Base-by-base conservation (phyloP, 495 filamentous ascomycete genomes). In the Penicillium maclennaniae region DNA sequence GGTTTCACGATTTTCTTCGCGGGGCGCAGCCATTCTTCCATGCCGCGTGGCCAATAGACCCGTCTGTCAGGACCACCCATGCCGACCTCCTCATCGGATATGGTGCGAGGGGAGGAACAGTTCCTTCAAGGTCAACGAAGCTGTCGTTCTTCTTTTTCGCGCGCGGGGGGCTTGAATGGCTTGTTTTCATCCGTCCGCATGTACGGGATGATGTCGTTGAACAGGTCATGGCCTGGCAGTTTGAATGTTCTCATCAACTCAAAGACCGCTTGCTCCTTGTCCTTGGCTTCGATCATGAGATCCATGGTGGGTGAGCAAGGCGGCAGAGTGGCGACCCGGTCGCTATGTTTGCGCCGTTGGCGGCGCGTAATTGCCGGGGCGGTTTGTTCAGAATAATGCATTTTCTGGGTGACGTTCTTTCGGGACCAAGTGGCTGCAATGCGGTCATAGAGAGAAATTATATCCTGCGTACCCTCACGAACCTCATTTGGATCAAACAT, bases 251-350 rank as follows among this genome's bases (percentile, higher is more conserved):
- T 76, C 89, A 96, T 96, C 14, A 97, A 77, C 56, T 96, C 91
- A 61, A 97, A 96, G 0, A 96, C 91, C 0, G 93, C 91, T 68
- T 97, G 93, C 68, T 98, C 93, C 69, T 97, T 98, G 61, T 96
- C 92, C 62, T 97, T 98, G 16, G 93, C 93, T 73, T 98, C 93
- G 52, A 97, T 96, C 93, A 97, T 98, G 12, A 97, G 75, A 64
- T 96, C 93, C 87, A 95, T 92, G 7, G 83, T 83, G 6, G 81
- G 73, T 2, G 83, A 73, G 58, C 91, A 96, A 0, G 92, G 92
- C 12, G 92, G 92, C 15, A 98, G 68, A 0, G 83, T 88, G 28
- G 73, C 68, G 4, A 93, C 89, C 7, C 92, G 79, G 0, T 88
- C 83, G 42, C 83, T 87, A 62, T 97, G 92, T 67, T 95, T 96